Base-by-base conservation (phyloP, 2,329 filamentous ascomycete genomes). In the Aaosphaeria pasadenensis region DNA sequence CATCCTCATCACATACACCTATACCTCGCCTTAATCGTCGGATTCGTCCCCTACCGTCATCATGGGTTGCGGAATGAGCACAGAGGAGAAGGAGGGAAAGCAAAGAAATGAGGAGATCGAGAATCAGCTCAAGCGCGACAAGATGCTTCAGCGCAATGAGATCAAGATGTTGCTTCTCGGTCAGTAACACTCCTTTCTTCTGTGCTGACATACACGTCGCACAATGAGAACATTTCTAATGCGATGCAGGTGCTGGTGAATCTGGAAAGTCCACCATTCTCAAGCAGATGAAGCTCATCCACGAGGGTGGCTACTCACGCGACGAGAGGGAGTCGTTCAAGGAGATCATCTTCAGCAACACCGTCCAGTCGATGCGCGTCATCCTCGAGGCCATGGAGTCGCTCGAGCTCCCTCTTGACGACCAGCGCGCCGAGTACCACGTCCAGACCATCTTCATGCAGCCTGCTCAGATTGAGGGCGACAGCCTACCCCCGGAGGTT, bases 61-160 rank as follows among this genome's bases (percentile, higher is more conserved):
- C 67, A 99, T 99, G 94, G 94, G 94, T 85, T 99, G 94, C 76
- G 92, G 92, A 77, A 95, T 96, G 90, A 97, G 92, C 75, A 96
- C 94, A 71, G 94, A 97, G 81, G 94, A 97, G 79, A 96, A 96
- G 87, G 94, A 97, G 91, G 92, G 94, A 78, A 97, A 96, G 89
- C 89, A 91, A 81, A 87, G 94, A 65, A 97, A 99, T 74, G 94
- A 99, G 83, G 92, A 97, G 85, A 99, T 99, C 70, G 94, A 99
- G 78, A 97, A 96, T 74, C 92, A 97, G 81, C 81, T 97, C 71
- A 97, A 96, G 84, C 84, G 90, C 74, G 94, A 99, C 72, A 95
- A 95, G 78, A 89, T 97, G 89, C 88, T 95, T 81, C 91, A 96
- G 79, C 87, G 92, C 67, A 99, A 99, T 65, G 94, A 99, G 78